Percentiles rank a stretch among this genome's conserved stretches.
Conservation (phyloP, 1,284 basidiomycete species). For the Kalmanozyma brasiliensis region DNA sequence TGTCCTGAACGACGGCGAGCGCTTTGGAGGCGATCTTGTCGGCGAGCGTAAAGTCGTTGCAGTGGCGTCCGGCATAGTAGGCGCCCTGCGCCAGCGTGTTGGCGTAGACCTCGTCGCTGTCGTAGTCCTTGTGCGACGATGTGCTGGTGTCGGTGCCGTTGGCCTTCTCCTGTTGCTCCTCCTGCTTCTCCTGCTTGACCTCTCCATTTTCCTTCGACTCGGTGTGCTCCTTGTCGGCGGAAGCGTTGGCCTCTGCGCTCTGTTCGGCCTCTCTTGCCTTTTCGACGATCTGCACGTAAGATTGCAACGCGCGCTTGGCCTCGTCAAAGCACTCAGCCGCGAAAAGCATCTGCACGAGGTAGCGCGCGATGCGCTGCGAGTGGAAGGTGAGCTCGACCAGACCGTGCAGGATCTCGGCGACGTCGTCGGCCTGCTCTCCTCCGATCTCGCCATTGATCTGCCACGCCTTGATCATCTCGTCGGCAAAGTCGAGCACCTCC, state of each 20-base stretch:
- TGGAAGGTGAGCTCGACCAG: slow-evolving; percentile 62
- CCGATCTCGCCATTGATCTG: slow-evolving; percentile 69
- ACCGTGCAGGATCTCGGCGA: slow-evolving; percentile 62
- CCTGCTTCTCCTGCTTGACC: slow-evolving; percentile 6
- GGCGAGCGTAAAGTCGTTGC: slow-evolving; percentile 43
- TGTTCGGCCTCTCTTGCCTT: slow-evolving; percentile 57
- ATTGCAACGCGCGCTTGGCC: slow-evolving; percentile 51
- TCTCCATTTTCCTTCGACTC: slow-evolving; percentile 13
- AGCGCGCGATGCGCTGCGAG: slow-evolving; percentile 60
- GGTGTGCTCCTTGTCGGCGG: slow-evolving; percentile 11
- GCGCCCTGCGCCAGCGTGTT: slow-evolving; percentile 58
- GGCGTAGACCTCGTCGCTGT: slow-evolving; percentile 53
- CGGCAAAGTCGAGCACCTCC: slow-evolving; percentile 84
- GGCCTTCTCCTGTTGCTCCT: slow-evolving; percentile 6
- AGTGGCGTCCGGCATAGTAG: slow-evolving; percentile 41
- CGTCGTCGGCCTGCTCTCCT: slow-evolving; percentile 61
- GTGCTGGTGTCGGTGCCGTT: slow-evolving; percentile 17
- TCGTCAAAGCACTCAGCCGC: slow-evolving; percentile 64
- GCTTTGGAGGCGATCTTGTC: slow-evolving; percentile 53
- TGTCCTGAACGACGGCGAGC: slow-evolving; percentile 35
- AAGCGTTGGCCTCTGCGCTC: slow-evolving; percentile 17
- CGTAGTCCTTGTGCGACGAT: slow-evolving; percentile 25
- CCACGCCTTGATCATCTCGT: slow-evolving; percentile 84
- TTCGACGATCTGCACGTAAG: slow-evolving; percentile 63
- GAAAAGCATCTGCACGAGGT: slow-evolving; percentile 57